Evolutionary conservation across 73 alveolate genomes (phyloP).

Genomic region (Paraurostyla sp.): DNA sequence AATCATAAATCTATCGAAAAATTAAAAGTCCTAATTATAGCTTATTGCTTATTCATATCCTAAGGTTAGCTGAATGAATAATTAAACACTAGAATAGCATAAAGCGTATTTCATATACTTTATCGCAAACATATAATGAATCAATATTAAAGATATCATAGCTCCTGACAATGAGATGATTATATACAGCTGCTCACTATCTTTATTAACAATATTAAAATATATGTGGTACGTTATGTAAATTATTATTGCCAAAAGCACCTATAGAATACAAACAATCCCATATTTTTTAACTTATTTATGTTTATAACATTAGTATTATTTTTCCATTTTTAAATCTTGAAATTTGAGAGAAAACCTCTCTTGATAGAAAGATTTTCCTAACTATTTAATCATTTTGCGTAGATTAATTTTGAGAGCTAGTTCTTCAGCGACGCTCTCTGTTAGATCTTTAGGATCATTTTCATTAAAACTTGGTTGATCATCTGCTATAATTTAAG

Average conservation of each 20-base stretch:
- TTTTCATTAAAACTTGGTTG: too few species aligned
- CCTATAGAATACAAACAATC: background rate
- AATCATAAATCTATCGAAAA: conserved; percentile 6
- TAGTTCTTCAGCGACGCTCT: background rate
- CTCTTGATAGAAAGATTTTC: background rate
- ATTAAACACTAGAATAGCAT: background rate
- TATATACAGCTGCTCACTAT: background rate
- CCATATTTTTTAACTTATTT: background rate
- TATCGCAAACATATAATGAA: background rate
- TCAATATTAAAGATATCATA: background rate
- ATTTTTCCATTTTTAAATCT: conserved; percentile 2
- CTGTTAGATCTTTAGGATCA: too few species aligned
- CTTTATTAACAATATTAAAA: background rate
- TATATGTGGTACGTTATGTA: conserved; percentile 9
- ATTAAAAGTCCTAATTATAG: background rate
- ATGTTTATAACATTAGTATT: background rate
- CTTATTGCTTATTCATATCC: conserved; percentile 21
- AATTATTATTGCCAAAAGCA: background rate
- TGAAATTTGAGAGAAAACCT: background rate
- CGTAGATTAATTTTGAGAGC: background rate
- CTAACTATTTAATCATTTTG: background rate
- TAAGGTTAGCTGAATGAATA: background rate
- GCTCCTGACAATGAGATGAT: background rate
- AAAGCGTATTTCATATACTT: background rate
- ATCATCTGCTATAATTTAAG: too few species aligned